Evolutionary conservation across 179 eudicot species (phyloP).

Genomic region (Pouteria campechiana): DNA sequence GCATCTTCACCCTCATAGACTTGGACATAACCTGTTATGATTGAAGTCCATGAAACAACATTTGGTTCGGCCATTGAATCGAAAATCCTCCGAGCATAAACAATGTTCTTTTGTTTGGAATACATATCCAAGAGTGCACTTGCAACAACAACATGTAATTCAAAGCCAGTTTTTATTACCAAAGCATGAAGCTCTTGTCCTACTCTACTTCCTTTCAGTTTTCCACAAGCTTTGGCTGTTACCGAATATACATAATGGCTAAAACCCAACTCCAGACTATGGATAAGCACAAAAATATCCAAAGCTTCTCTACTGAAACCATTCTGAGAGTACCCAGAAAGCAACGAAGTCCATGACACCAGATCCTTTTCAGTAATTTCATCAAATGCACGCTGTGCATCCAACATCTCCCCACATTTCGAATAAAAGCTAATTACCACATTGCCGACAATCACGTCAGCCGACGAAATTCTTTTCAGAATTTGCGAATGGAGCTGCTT

Average conservation of each 20-base stretch:
- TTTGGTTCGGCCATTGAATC: constrained; percentile 22
- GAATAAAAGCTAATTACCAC: constrained; percentile 25
- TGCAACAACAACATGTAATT: constrained; percentile 13
- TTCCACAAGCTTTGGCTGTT: constrained; percentile 22
- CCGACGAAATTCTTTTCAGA: too few species aligned
- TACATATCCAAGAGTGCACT: constrained; percentile 29
- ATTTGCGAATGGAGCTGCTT: too few species aligned
- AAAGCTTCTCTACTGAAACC: constrained; percentile 22
- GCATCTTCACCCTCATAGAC: constrained; percentile 15
- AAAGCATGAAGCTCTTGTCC: constrained; percentile 28
- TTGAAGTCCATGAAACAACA: constrained; percentile 23
- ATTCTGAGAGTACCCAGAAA: constrained; percentile 24
- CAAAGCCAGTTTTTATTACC: constrained; percentile 21
- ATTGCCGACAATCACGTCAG: constrained; percentile 23
- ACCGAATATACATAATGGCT: constrained; percentile 18
- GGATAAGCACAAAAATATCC: constrained; percentile 15
- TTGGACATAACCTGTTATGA: constrained; percentile 22
- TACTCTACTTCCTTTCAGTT: constrained; percentile 5
- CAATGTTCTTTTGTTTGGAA: constrained; percentile 11
- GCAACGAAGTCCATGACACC: constrained; percentile 33
- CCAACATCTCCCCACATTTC: constrained; percentile 20
- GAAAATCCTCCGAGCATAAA: constrained; percentile 16
- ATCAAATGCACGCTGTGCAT: constrained; percentile 15
- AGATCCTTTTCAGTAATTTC: constrained; percentile 14
- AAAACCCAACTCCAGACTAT: constrained; percentile 23